Evolutionary conservation across 2,329 filamentous ascomycete species (phyloP).

Genomic region (Aspergillus felis): DNA sequence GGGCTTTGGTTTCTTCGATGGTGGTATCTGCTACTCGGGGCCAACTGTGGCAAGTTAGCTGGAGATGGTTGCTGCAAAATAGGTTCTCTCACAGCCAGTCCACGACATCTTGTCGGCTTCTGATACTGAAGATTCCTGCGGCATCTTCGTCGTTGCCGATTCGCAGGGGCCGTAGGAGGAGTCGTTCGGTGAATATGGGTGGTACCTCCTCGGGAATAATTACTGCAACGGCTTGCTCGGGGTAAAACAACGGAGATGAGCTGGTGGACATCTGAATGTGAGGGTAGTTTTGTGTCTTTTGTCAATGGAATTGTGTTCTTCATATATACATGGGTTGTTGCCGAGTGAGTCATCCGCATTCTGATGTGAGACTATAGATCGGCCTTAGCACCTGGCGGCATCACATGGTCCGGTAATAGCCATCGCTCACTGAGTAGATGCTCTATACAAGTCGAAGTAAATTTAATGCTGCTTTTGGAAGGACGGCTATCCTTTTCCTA

Average conservation of each 20-base stretch:
- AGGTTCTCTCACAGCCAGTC: slow-evolving; percentile 21
- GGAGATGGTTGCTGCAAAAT: neutral
- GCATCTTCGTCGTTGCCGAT: slow-evolving; percentile 13
- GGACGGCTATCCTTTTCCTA: too few relatives aligned
- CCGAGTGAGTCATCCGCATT: neutral
- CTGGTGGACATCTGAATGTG: neutral
- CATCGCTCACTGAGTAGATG: too few relatives aligned
- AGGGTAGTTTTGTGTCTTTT: neutral
- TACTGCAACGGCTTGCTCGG: neutral
- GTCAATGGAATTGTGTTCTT: neutral
- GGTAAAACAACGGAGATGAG: neutral
- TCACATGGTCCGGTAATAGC: too few relatives aligned
- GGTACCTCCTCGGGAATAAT: neutral
- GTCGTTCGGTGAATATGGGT: slow-evolving; percentile 12
- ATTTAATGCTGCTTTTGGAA: too few relatives aligned
- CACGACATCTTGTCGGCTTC: slow-evolving; percentile 22
- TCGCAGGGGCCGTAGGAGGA: slow-evolving; percentile 17
- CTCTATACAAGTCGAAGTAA: neutral
- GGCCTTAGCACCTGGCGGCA: neutral
- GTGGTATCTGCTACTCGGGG: slow-evolving; percentile 9
- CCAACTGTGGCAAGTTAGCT: slow-evolving; percentile 4
- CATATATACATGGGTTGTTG: neutral
- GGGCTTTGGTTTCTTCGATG: slow-evolving; percentile 13
- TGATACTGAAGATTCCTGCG: slow-evolving; percentile 18
- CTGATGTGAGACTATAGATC: neutral